phyloP scores from a whole-genome alignment of 495 filamentous ascomycete genomes.

The Tuber umbilicatum region DNA sequence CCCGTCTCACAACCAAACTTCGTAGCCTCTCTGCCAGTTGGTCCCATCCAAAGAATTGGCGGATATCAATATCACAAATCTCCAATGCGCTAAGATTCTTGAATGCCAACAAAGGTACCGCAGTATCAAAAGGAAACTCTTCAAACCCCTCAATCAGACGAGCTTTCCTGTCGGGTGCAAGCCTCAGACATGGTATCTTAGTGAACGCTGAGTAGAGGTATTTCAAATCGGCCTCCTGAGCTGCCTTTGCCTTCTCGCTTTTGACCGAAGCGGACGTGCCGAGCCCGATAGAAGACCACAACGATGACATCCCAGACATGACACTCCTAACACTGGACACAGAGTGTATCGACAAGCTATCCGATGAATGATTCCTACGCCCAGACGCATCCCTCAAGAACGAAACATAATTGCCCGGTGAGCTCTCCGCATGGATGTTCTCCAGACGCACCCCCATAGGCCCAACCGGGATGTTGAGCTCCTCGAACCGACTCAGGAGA shows the following conservation, averaged over 20 bases:
- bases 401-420: conserved; percentile 88
- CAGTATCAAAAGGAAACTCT: conserved; percentile 96
- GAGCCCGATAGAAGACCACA: conserved; percentile 85
- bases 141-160: conserved; percentile 86
- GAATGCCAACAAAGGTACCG: conserved; percentile 90
- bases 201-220: conserved; percentile 98
- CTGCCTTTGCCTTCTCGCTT: conserved; percentile 78
- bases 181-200: conserved; percentile 84
- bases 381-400: conserved; percentile 70
- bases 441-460: conserved; percentile 94
- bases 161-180: conserved; percentile 84
- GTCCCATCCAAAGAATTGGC: conserved; percentile 97
- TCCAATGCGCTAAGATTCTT: conserved; percentile 92
- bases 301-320: conserved; percentile 86
- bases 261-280: conserved; percentile 68
- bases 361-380: conserved; percentile 67
- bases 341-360: conserved; percentile 85
- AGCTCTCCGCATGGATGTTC: conserved; percentile 80
- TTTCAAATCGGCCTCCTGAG: conserved; percentile 75
- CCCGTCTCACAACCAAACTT: conserved; percentile 81
- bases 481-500: conserved; percentile 87
- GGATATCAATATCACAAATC: conserved; percentile 89
- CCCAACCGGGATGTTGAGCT: conserved; percentile 78
- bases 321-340: conserved; percentile 95
- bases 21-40: conserved; percentile 81